Evolutionary conservation across 192 early-diverging fungal genomes (phyloP).

Genomic region (Blastocladiella britannica): DNA sequence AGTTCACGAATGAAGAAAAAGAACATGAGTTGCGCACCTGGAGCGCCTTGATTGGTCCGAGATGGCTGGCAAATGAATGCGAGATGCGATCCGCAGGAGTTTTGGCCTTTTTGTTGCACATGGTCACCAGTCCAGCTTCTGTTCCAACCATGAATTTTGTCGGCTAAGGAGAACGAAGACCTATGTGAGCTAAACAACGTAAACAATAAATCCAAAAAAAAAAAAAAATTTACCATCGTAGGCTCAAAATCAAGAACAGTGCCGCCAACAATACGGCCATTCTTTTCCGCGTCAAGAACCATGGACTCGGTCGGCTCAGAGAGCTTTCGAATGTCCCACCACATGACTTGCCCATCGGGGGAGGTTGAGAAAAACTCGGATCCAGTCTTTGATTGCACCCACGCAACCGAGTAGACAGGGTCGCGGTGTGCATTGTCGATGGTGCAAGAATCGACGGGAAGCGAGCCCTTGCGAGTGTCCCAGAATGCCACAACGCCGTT

Average conservation of each 20-base stretch:
- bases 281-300: slow-evolving; percentile 38
- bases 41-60: slow-evolving; percentile 31
- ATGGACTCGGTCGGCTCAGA: slow-evolving; percentile 32
- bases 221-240: slow-evolving; percentile 43
- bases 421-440: slow-evolving; percentile 37
- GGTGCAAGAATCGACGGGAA: slow-evolving; percentile 29
- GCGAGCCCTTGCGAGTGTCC: slow-evolving; percentile 36
- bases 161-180: slow-evolving; percentile 15
- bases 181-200: slow-evolving; percentile 2
- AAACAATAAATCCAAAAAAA: too few species aligned
- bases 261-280: slow-evolving; percentile 33
- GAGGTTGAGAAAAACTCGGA: slow-evolving; percentile 38
- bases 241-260: slow-evolving; percentile 39
- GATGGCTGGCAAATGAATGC: slow-evolving; percentile 34
- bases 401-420: slow-evolving; percentile 30
- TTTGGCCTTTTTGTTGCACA: slow-evolving; percentile 46
- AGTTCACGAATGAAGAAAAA: slow-evolving; percentile 1
- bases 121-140: slow-evolving; percentile 34
- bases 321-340: slow-evolving; percentile 44
- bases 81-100: slow-evolving; percentile 34
- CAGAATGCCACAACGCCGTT: slow-evolving; percentile 36
- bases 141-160: slow-evolving; percentile 45
- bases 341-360: slow-evolving; percentile 34
- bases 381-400: slow-evolving; percentile 40
- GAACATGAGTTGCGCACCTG: slow-evolving; percentile 11